Base-by-base conservation (phyloP, 2,329 filamentous ascomycete genomes). In the Emydomyces testavorans region DNA sequence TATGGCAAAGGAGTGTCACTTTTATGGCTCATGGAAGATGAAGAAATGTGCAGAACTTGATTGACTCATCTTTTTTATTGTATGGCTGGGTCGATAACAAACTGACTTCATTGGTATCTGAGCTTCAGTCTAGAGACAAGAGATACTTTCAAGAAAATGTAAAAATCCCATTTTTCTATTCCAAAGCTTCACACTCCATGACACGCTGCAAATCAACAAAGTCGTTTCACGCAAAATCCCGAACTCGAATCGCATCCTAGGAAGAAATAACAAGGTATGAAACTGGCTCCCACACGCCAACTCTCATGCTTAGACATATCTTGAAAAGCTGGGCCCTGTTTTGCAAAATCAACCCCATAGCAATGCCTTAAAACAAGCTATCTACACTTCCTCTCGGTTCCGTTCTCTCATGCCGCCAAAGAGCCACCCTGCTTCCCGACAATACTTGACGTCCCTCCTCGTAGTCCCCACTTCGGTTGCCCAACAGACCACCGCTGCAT, bases 401-500 rank as follows among this genome's bases (percentile, higher is more conserved):
- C 32, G 46, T 2, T 48, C 39, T 49, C 21, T 41, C 23, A 10
- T 57, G 10, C 83, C 84, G 16, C 87, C 85, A 71, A 95, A 94
- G 41, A 96, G 68, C 65, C 85, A 82, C 5, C 85, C 88, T 2
- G 90, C 90, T 66, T 96, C 90, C 51, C 92, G 80, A 65, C 90
- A 96, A 68, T 94, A 95, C 39, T 84, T 80, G 37, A 74, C 77
- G 56, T 79, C 76, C 43, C 65, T 64, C 7, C 71, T 69, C 47
- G 76, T 77, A 67, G 82, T 82, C 44, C 76, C 78, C 56, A 66
- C 83, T 75, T 98, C 92, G 59, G 86, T 94, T 21, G 85, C 88
- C 77, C 94, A 96, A 70, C 92, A 98, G 10, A 98, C 82, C 20
- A 96, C 77, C 29, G 87, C 81, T 2, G 84, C 88, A 65, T 94